Conservation (phyloP, 345 rosid genomes). For the Aethionema arabicum region DNA sequence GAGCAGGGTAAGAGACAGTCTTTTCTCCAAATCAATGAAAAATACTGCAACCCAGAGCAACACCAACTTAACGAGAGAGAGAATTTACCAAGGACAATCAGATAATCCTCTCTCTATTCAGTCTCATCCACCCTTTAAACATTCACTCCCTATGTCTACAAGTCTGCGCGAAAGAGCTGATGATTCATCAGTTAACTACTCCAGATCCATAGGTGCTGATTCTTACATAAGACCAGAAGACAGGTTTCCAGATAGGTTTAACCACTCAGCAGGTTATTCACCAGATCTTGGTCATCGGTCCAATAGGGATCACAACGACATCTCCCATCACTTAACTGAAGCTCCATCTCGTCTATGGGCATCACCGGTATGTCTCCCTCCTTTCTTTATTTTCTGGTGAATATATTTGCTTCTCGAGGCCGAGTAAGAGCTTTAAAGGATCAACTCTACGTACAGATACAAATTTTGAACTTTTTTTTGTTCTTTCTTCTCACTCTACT, state of each 20-base stretch:
- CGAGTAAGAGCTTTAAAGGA: not conserved
- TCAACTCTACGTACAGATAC: conserved; percentile 2
- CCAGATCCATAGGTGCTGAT: conserved; percentile 29
- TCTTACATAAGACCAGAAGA: conserved; percentile 34
- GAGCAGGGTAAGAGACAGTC: conserved; percentile 72
- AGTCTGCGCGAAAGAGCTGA: conserved; percentile 33
- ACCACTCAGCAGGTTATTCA: conserved; percentile 39
- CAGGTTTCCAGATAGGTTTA: conserved; percentile 31
- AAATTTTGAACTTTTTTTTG: not conserved
- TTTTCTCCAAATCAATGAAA: conserved; percentile 46
- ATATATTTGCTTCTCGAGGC: conserved; percentile 19
- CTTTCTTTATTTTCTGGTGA: conserved; percentile 20
- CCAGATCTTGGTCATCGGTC: conserved; percentile 41
- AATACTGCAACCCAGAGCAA: conserved; percentile 44
- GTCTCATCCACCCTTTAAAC: conserved; percentile 29
- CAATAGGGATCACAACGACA: conserved; percentile 48
- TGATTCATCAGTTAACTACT: conserved; percentile 26
- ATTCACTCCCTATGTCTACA: conserved; percentile 32
- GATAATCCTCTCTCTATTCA: conserved; percentile 25
- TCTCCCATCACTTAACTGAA: conserved; percentile 45
- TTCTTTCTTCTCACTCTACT: conserved; percentile 3
- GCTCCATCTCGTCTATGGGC: conserved; percentile 59
- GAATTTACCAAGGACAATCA: conserved; percentile 38
- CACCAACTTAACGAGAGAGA: conserved; percentile 48
- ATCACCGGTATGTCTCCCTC: conserved; percentile 53